These are phyloP conservation scores for Ophiostoma sp. DNA, from an alignment of 2,329 filamentous ascomycete genomes.

Conservation along the genomic window DNA sequence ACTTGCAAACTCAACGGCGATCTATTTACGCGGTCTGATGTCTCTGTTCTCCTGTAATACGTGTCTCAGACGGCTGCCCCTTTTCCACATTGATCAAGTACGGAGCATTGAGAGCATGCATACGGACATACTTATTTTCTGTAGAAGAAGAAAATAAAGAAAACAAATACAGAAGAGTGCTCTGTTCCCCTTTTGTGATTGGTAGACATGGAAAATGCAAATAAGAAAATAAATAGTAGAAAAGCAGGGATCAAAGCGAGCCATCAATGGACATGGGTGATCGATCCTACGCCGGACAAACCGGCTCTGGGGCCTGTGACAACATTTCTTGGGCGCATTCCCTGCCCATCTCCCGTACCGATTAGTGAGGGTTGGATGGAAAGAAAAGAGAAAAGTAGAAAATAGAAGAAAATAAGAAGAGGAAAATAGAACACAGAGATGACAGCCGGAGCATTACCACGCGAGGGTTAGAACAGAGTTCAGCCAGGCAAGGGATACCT, in stretches of 20 bases:
- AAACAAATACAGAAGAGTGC: not conserved
- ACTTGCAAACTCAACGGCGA: not conserved
- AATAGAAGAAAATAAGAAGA: not conserved
- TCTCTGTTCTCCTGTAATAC: not conserved
- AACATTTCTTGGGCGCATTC: not conserved
- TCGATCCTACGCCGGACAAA: not conserved
- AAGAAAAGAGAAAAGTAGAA: not conserved
- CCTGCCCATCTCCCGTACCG: constrained; percentile 1
- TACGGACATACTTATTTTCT: too few species aligned
- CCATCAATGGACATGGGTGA: not conserved
- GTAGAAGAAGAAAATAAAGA: not conserved
- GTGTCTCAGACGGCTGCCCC: not conserved
- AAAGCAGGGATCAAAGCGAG: constrained; percentile 1
- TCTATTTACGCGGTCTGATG: constrained; percentile 12
- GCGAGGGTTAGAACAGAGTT: not conserved
- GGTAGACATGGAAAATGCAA: not conserved
- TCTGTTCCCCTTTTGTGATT: not conserved
- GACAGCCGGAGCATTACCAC: constrained; percentile 4
- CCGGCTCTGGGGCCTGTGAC: constrained; percentile 6
- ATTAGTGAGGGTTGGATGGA: not conserved
- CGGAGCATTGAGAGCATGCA: too few species aligned
- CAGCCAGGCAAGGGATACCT: constrained; percentile 6
- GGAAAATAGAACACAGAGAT: not conserved
- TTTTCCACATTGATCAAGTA: not conserved
- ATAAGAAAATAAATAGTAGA: not conserved